Percentiles rank a stretch among this genome's conserved stretches.
Conservation (phyloP, 2,329 filamentous ascomycete genomes). For the Ceratocystis cubensis region DNA sequence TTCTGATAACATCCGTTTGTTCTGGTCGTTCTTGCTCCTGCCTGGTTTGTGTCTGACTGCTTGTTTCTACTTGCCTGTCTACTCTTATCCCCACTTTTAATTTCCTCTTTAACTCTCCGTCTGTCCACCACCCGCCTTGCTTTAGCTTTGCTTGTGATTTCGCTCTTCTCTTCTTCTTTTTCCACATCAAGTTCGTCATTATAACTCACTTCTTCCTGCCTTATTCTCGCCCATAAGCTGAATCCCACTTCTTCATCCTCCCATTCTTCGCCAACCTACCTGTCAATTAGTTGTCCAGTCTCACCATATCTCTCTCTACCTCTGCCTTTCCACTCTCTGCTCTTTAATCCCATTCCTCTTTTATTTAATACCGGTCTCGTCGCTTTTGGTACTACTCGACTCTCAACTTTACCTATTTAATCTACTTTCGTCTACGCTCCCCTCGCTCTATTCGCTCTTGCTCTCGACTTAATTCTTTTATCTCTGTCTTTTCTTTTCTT, state of each 20-base stretch:
- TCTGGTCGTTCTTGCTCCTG: not conserved
- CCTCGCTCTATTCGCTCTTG: not conserved
- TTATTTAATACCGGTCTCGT: not conserved
- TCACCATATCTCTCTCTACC: not conserved
- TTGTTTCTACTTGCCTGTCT: not conserved
- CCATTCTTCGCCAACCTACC: too few relatives aligned
- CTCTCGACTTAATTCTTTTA: not conserved
- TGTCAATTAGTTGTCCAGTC: not conserved
- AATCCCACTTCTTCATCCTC: not conserved
- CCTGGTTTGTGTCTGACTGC: not conserved
- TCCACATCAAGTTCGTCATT: not conserved
- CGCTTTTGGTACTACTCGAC: not conserved
- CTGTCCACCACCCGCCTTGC: not conserved
- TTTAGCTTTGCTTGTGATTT: not conserved
- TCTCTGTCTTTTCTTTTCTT: not conserved
- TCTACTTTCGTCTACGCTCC: not conserved
- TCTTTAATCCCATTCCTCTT: not conserved
- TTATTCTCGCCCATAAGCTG: not conserved
- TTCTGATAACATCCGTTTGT: not conserved
- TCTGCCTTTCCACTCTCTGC: not conserved
- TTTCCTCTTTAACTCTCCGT: conserved; percentile 11
- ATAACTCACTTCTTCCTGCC: too few relatives aligned
- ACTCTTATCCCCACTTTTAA: not conserved
- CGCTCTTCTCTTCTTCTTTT: not conserved
- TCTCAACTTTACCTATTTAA: not conserved